Base-by-base conservation (phyloP, 2,329 filamentous ascomycete genomes). In the Colletotrichum endophyticum region DNA sequence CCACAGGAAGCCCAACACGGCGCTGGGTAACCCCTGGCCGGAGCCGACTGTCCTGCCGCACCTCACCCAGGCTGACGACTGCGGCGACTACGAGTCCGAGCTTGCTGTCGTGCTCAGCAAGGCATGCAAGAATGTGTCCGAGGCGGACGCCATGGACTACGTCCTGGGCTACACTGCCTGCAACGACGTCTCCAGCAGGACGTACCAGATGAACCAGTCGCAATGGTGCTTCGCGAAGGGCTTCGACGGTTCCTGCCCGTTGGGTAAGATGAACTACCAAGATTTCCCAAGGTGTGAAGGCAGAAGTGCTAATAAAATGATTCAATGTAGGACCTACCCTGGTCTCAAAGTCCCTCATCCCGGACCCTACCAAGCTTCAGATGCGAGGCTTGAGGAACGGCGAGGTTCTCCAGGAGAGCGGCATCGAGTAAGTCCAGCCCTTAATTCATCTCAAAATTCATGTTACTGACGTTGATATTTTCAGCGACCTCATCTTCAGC, bases 101-200 rank as follows among this genome's bases (percentile, higher is more conserved):
- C 86, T 93, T 67, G 90, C 88, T 15, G 87, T 92, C 34, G 86
- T 92, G 15, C 88, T 93, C 59, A 89, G 89, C 36, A 86, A 85
- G 78, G 81, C 84, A 15, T 85, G 86, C 83, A 82, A 87, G 85
- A 91, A 93, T 78, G 90, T 92, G 12, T 84, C 86, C 62, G 90
- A 92, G 78, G 86, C 85, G 1, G 87, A 92, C 32, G 91, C 91
- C 7, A 81, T 91, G 67, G 87, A 89, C 78, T 92, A 93, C 79
- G 87, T 94, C 6, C 88, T 94, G 3, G 92, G 92, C 32, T 94
- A 94, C 81, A 92, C 91, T 1, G 88, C 88, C 27, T 88, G 88
- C 79, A 94, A 94, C 83, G 92, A 94, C 80, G 88, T 94, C 8
- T 92, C 91, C 3, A 90, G 89, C 76, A 88, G 91, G 6, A 88